Evolutionary conservation across 2,329 filamentous ascomycete genomes (phyloP), one percentile per base, ranked within the genome.

Genomic region (Dactylonectria estremocensis): DNA sequence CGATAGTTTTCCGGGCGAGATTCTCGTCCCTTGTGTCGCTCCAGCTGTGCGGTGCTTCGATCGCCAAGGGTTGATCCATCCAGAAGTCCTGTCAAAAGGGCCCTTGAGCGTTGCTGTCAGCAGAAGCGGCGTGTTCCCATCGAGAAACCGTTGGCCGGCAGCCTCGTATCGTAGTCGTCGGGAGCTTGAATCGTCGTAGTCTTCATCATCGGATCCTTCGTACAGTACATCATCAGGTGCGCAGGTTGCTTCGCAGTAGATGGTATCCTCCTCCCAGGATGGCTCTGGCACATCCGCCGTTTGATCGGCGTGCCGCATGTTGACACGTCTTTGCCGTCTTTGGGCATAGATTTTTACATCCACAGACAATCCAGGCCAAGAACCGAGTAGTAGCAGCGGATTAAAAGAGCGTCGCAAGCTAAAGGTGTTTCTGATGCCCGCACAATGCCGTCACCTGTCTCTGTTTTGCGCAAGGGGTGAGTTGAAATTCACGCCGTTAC

Each of bases 61-160:
- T 48, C 70, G 71, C 80, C 80, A 81, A 5, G 80, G 80, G 53
- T 81, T 81, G 5, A 70, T 56, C 79, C 78, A 80, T 45, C 76
- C 72, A 6, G 76, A 74, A 7, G 54, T 69, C 35, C 61, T 46
- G 22, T 86, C 83, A 70, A 93, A 92, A 0, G 91, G 92, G 0
- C 91, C 92, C 66, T 81, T 85, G 3, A 93, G 81, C 6, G 81
- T 79, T 7, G 91, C 87, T 13, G 92, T 91, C 3, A 90, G 77
- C 3, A 95, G 83, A 24, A 87, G 74, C 0, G 91, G 85, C 2
- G 84, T 76, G 33, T 84, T 80, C 0, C 91, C 92, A 7, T 83
- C 79, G 43, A 93, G 80, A 72, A 87, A 93, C 37, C 85, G 83
- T 35, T 84, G 80, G 1, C 89, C 91, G 13, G 91, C 86, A 0